Evolutionary conservation across 768 basidiomycete species (phyloP).

Genomic region (Naganishia vishniacii): DNA sequence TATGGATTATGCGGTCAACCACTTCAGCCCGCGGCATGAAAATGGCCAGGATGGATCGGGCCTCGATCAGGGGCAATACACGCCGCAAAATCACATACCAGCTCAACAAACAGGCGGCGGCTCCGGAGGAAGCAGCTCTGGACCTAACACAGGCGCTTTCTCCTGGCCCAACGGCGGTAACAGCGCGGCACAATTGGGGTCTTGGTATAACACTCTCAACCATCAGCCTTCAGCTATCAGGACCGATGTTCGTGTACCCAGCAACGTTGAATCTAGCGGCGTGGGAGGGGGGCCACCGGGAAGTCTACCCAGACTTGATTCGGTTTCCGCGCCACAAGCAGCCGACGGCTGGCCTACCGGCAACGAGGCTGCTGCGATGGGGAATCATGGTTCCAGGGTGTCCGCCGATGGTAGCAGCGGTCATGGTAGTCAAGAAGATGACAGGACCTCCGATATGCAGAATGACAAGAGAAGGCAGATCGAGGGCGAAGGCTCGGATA

Average conservation of each 20-base stretch:
- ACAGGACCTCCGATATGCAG: not conserved
- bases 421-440: not conserved
- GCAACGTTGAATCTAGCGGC: not conserved
- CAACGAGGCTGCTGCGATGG: not conserved
- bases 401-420: not conserved
- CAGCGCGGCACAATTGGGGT: not conserved
- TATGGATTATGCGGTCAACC: slow-evolving; percentile 10
- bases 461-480: not conserved
- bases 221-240: not conserved
- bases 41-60: not conserved
- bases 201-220: slow-evolving; percentile 5
- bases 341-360: not conserved
- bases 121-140: not conserved
- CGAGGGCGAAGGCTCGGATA: not conserved
- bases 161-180: not conserved
- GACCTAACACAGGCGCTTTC: not conserved
- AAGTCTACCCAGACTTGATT: not conserved
- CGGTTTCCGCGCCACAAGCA: not conserved
- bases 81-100: not conserved
- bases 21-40: not conserved
- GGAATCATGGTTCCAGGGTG: not conserved
- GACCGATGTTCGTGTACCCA: not conserved
- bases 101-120: not conserved
- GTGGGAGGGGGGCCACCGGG: not conserved
- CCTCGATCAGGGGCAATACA: not conserved